A percentile compares a stretch with the other conserved stretches of the same genome.
Evolutionary conservation across 1,284 basidiomycete species (phyloP).

Genomic region (Phellopilus nigrolimitatus): DNA sequence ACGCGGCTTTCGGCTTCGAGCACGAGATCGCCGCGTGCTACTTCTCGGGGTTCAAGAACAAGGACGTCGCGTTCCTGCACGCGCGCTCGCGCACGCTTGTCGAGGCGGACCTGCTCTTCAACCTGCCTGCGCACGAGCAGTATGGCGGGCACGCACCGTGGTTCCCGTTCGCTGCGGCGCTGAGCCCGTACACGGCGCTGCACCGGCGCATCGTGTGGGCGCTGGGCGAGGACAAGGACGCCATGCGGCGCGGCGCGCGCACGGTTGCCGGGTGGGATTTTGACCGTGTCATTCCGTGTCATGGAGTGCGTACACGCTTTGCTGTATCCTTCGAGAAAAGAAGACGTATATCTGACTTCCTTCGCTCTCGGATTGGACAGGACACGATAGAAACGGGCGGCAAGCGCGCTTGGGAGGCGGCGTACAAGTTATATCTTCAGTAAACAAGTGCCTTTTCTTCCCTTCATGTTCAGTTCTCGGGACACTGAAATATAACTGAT

Average conservation of each 20-base stretch:
- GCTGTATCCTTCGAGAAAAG: neutral
- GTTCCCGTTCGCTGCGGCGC: too few relatives aligned
- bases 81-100: constrained; percentile 72
- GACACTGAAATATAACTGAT: too few relatives aligned
- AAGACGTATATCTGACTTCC: neutral
- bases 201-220: constrained; percentile 52
- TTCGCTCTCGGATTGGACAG: constrained; percentile 7
- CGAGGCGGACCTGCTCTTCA: constrained; percentile 86
- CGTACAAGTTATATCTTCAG: too few relatives aligned
- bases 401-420: constrained; percentile 60
- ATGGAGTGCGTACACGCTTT: constrained; percentile 62
- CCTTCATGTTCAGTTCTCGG: too few relatives aligned
- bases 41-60: constrained; percentile 78
- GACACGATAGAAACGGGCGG: constrained; percentile 63
- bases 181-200: constrained; percentile 46
- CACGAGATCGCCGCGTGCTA: constrained; percentile 34
- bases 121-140: constrained; percentile 84
- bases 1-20: constrained; percentile 38
- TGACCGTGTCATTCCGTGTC: constrained; percentile 86
- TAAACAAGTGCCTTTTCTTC: too few relatives aligned
- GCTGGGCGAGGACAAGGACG: constrained; percentile 53
- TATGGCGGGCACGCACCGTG: too few relatives aligned
- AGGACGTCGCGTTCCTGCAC: constrained; percentile 92
- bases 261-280: constrained; percentile 82
- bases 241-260: constrained; percentile 67